Percentiles rank a stretch among this genome's conserved stretches.
Evolutionary conservation across 441 rosid species (phyloP).

Genomic region (Omphalea diandra): DNA sequence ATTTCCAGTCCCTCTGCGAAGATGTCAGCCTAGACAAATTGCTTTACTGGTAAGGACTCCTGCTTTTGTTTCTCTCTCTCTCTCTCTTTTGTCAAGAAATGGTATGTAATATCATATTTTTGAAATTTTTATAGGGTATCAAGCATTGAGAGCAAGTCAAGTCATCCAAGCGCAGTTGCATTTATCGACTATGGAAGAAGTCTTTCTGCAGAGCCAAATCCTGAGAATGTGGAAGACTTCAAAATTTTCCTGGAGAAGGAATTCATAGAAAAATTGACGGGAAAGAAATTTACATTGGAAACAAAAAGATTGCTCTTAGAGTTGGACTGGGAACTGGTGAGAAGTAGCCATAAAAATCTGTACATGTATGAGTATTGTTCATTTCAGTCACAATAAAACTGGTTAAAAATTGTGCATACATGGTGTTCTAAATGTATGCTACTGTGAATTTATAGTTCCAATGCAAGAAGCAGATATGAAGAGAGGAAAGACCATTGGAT

Average conservation of each 20-base stretch:
- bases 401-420: neutral
- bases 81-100: neutral
- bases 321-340: slow-evolving; percentile 64
- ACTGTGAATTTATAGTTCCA: slow-evolving; percentile 38
- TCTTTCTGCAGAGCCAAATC: slow-evolving; percentile 55
- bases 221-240: slow-evolving; percentile 65
- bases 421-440: neutral
- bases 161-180: slow-evolving; percentile 90
- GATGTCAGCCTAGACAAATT: slow-evolving; percentile 43
- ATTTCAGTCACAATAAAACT: too few relatives aligned
- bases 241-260: slow-evolving; percentile 90
- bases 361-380: too few relatives aligned
- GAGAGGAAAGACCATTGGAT: slow-evolving; percentile 64
- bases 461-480: slow-evolving; percentile 31
- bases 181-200: slow-evolving; percentile 63
- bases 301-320: slow-evolving; percentile 57
- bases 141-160: slow-evolving; percentile 84
- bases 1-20: slow-evolving; percentile 45
- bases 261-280: slow-evolving; percentile 72
- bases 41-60: slow-evolving; percentile 57
- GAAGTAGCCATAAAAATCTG: neutral
- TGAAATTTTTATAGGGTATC: slow-evolving; percentile 65
- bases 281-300: slow-evolving; percentile 62
- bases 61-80: too few relatives aligned
- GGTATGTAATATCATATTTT: neutral